Evolutionary conservation across 306 rosid genomes (phyloP).

Genomic region (Vicia sativa): DNA sequence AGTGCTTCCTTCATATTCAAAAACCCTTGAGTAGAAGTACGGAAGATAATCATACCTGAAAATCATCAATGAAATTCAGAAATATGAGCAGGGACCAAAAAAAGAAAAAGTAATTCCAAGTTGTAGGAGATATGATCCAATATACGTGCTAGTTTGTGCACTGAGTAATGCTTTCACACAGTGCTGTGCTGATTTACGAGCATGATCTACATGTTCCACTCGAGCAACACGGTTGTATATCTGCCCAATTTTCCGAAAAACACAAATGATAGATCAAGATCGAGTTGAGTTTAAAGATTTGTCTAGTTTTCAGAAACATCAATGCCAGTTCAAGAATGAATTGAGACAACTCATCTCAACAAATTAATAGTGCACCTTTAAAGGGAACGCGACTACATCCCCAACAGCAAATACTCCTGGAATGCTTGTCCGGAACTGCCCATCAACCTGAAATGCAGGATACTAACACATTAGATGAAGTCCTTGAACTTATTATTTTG

Average conservation of each 20-base stretch:
- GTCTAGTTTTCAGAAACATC: constrained; percentile 37
- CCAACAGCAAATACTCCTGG: constrained; percentile 92
- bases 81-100: constrained; percentile 1
- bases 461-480: constrained; percentile 2
- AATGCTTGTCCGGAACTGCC: constrained; percentile 70
- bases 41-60: constrained; percentile 95
- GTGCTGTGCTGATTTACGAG: constrained; percentile 88
- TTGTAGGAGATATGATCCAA: constrained; percentile 33
- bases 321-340: constrained; percentile 32
- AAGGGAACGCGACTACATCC: constrained; percentile 89
- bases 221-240: constrained; percentile 74
- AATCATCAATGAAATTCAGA: constrained; percentile 35
- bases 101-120: neutral
- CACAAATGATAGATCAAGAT: constrained; percentile 21
- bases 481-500: constrained; percentile 11
- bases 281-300: constrained; percentile 51
- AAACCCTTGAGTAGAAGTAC: constrained; percentile 87
- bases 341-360: constrained; percentile 17
- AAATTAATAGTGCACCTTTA: constrained; percentile 59
- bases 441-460: constrained; percentile 71
- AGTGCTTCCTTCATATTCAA: constrained; percentile 88
- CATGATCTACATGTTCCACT: constrained; percentile 98
- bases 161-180: constrained; percentile 75
- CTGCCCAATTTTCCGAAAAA: constrained; percentile 50
- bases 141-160: constrained; percentile 74